These are phyloP conservation scores for Metarhizium sp. DNA, from an alignment of 2,329 filamentous ascomycete genomes.

Conservation along the genomic window DNA sequence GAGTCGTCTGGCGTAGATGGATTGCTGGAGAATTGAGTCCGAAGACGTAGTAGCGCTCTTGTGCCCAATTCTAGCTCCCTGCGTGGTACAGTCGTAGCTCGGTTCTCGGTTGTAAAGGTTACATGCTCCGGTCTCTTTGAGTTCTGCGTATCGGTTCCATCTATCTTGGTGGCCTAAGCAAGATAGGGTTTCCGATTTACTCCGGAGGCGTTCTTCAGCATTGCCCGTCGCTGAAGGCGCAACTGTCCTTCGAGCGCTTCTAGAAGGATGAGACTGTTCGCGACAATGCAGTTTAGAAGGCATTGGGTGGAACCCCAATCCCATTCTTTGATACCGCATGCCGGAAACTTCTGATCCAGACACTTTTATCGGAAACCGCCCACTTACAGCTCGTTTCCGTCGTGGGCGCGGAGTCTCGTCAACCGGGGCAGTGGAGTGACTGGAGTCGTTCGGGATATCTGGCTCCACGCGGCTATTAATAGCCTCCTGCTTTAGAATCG, in stretches of 20 bases:
- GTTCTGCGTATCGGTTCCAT: slow-evolving; percentile 53
- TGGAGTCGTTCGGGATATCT: slow-evolving; percentile 51
- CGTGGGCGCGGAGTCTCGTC: slow-evolving; percentile 65
- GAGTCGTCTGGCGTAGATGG: slow-evolving; percentile 53
- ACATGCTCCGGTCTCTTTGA: slow-evolving; percentile 49
- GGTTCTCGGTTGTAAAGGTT: slow-evolving; percentile 41
- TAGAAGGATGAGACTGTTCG: slow-evolving; percentile 58
- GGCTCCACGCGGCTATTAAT: slow-evolving; percentile 42
- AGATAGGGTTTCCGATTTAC: slow-evolving; percentile 53
- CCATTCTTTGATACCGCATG: slow-evolving; percentile 55
- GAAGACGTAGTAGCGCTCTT: slow-evolving; percentile 51
- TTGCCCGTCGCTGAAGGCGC: slow-evolving; percentile 62
- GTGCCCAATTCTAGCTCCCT: slow-evolving; percentile 8
- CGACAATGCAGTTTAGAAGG: slow-evolving; percentile 64
- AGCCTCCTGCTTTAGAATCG: slow-evolving; percentile 44
- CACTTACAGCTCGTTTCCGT: slow-evolving; percentile 52
- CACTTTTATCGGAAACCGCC: slow-evolving; percentile 60
- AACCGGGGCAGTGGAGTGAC: slow-evolving; percentile 61
- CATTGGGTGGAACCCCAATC: slow-evolving; percentile 60
- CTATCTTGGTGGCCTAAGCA: slow-evolving; percentile 40
- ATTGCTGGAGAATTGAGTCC: slow-evolving; percentile 46
- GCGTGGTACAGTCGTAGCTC: slow-evolving; percentile 22
- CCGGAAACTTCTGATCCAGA: slow-evolving; percentile 59
- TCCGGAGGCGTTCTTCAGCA: slow-evolving; percentile 56
- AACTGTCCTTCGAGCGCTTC: slow-evolving; percentile 56